Base-by-base conservation (phyloP, 371 early-diverging fungal genomes). In the Apophysomyces sp. region DNA sequence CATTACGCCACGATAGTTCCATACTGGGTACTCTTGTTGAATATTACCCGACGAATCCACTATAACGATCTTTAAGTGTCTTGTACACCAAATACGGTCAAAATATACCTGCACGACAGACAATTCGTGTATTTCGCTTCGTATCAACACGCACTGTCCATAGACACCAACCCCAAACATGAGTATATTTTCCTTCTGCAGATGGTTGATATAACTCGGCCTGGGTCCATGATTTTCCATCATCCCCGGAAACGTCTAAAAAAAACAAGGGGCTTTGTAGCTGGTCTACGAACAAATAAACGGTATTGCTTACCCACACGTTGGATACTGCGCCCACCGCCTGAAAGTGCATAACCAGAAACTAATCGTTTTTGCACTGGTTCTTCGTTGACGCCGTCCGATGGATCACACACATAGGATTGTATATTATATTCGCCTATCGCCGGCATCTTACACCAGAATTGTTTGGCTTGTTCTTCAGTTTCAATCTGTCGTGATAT, bases 1-100 rank as follows among this genome's bases (percentile, higher is more conserved):
- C 90, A 93, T 89, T 28, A 92, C 92, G 4, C 93, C 93, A 44
- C 93, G 78, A 59, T 88, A 89, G 71, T 93, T 93, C 94, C 94
- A 94, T 28, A 90, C 84, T 1, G 89, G 88, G 4, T 78, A 69
- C 55, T 85, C 84, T 30, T 93, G 94, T 67, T 94, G 94, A 8
- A 87, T 87, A 62, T 93, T 92, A 36, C 88, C 88, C 26, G 85
- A 74, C 12, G 85, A 78, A 63, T 94, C 93, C 74, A 82, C 86
- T 84, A 71, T 16, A 29, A 31, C 26, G 52, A n/a, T n/a, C 2
- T 32, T 27, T 53, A 18, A 49, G 16, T n/a, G 56, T 31, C 4
- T 4, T 44, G 41, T 49, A 7, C 8, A 8, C 13, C n/a, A 29
- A 15, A 31, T 13, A 1, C 5, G 16, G 31, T 12, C n/a, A n/a